Percentiles rank a stretch among this genome's conserved stretches.
Evolutionary conservation across 2,329 filamentous ascomycete species (phyloP).

Genomic region (Gliomastix tumulicola): DNA sequence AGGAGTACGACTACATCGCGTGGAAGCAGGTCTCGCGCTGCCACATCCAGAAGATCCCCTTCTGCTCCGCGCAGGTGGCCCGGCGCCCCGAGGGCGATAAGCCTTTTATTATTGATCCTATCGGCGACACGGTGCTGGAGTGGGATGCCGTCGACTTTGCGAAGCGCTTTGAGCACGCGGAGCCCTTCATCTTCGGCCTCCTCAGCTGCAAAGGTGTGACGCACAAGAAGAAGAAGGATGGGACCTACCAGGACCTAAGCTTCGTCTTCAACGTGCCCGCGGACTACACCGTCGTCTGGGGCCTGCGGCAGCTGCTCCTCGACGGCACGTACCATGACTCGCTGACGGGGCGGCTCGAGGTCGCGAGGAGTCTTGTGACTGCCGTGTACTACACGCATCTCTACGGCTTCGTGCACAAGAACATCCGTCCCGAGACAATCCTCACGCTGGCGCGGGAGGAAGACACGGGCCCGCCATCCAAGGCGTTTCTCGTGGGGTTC

Average conservation of each 20-base stretch:
- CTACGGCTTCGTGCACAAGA: slow-evolving; percentile 35
- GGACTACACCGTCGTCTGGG: background rate
- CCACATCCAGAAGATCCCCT: background rate
- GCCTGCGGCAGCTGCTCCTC: slow-evolving; percentile 4
- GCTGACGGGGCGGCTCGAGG: slow-evolving; percentile 2
- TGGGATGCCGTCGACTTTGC: slow-evolving; percentile 1
- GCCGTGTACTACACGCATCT: slow-evolving; percentile 27
- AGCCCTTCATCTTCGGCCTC: slow-evolving; percentile 2
- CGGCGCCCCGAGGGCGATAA: background rate
- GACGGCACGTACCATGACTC: slow-evolving; percentile 2
- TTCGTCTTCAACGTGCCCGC: slow-evolving; percentile 1
- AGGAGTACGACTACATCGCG: background rate
- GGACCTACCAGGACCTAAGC: background rate
- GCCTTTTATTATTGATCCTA: background rate
- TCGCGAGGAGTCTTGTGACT: slow-evolving; percentile 1
- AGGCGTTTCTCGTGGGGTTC: slow-evolving; percentile 7
- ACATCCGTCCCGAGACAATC: slow-evolving; percentile 17
- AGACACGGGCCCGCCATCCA: background rate
- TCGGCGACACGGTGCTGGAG: background rate
- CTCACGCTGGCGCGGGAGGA: background rate
- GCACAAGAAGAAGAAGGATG: background rate
- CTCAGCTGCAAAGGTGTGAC: slow-evolving; percentile 3
- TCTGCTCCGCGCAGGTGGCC: background rate
- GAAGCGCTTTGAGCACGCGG: background rate
- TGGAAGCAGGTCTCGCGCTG: background rate